Percentiles rank a stretch among this genome's conserved stretches.
phyloP scores from a whole-genome alignment of 2,329 filamentous ascomycete species.

The Aspergillus novoparasiticus region DNA sequence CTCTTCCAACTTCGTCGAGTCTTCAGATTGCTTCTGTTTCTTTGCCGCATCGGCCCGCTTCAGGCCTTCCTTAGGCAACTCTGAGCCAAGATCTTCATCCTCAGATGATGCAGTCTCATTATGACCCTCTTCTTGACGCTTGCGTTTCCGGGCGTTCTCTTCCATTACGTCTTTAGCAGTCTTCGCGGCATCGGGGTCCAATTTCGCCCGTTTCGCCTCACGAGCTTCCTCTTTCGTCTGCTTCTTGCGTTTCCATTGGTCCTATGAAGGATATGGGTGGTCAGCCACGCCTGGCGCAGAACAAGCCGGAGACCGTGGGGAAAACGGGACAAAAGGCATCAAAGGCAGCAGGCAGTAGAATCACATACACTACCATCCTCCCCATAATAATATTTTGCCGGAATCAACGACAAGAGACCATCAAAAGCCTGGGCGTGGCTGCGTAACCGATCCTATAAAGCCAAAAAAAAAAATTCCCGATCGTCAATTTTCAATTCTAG shows the following conservation, averaged over 20 bases:
- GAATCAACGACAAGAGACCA: conserved; percentile 82
- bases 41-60: conserved; percentile 51
- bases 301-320: conserved; percentile 10
- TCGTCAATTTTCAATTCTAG: conserved; percentile 23
- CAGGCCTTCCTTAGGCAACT: conserved; percentile 64
- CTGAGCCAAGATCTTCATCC: conserved; percentile 46
- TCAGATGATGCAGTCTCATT: conserved; percentile 43
- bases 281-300: conserved; percentile 18
- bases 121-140: conserved; percentile 64
- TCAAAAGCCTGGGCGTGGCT: conserved; percentile 75
- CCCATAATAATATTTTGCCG: conserved; percentile 87
- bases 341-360: conserved; percentile 7
- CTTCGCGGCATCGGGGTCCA: conserved; percentile 88
- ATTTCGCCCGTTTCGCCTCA: conserved; percentile 80
- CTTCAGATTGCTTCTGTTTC: conserved; percentile 57
- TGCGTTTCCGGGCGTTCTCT: conserved; percentile 78
- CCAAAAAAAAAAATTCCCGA: conserved; percentile 24
- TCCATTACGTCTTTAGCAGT: conserved; percentile 93
- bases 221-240: conserved; percentile 88
- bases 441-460: conserved; percentile 49
- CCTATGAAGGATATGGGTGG: conserved; percentile 53
- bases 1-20: conserved; percentile 31
- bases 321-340: conserved; percentile 18
- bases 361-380: conserved; percentile 77
- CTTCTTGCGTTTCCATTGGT: conserved; percentile 94